A percentile compares a stretch with the other conserved stretches of the same genome.
These are phyloP conservation scores for Moesziomyces antarcticus DNA, from an alignment of 1,284 basidiomycete genomes.

Conservation along the genomic window DNA sequence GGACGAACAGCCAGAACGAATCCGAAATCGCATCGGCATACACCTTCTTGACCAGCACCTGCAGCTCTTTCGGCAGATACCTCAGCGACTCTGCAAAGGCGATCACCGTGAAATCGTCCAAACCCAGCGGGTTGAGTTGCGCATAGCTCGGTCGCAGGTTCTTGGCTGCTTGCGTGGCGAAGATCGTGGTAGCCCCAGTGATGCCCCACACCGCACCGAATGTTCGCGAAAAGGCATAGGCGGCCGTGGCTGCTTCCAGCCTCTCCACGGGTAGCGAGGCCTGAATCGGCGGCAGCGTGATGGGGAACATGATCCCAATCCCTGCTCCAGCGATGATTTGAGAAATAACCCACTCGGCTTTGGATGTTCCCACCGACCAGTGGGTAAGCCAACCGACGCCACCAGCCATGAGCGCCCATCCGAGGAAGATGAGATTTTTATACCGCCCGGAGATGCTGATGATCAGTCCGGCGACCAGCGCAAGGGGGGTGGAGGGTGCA, in stretches of 20 bases:
- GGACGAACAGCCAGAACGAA: constrained; percentile 32
- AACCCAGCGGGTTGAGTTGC: constrained; percentile 26
- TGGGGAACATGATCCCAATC: constrained; percentile 45
- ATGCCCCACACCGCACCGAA: constrained; percentile 56
- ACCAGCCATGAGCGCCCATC: constrained; percentile 53
- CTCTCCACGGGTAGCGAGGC: constrained; percentile 32
- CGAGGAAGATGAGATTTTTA: constrained; percentile 65
- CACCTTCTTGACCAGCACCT: constrained; percentile 8
- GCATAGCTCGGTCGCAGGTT: constrained; percentile 12
- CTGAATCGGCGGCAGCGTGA: constrained; percentile 52
- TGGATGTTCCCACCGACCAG: constrained; percentile 65
- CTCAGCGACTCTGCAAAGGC: constrained; percentile 22
- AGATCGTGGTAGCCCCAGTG: constrained; percentile 45
- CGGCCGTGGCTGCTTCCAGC: constrained; percentile 41
- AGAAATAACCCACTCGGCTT: constrained; percentile 66
- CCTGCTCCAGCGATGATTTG: constrained; percentile 55
- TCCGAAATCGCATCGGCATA: constrained; percentile 27
- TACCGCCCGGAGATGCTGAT: constrained; percentile 62
- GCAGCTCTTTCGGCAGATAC: constrained; percentile 21
- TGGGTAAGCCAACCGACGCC: constrained; percentile 66
- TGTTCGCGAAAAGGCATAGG: constrained; percentile 47
- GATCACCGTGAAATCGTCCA: constrained; percentile 36
- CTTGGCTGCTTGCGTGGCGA: constrained; percentile 29
- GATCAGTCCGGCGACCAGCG: constrained; percentile 46
- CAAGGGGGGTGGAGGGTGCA: constrained; percentile 39